Percentiles rank a stretch among this genome's conserved stretches.
These are phyloP conservation scores for Neofusicoccum sp. DNA, from an alignment of 2,329 filamentous ascomycete genomes.

Conservation along the genomic window DNA sequence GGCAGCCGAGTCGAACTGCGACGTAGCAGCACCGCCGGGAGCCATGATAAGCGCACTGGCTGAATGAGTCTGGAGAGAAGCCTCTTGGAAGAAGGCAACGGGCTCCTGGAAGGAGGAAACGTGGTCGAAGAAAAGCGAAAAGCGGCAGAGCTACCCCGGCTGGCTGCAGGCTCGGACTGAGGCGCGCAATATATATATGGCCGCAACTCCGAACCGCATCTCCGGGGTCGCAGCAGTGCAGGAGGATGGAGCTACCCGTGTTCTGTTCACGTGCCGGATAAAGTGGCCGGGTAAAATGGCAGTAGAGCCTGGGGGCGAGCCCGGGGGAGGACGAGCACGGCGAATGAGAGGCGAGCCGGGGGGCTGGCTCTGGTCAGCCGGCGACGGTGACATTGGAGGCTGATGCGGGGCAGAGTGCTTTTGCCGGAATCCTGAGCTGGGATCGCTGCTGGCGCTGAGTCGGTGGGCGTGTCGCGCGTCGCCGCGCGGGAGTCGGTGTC, in stretches of 20 bases:
- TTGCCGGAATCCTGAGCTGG: conserved; percentile 12
- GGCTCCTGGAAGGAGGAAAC: neutral
- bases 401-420: conserved; percentile 3
- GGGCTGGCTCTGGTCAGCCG: neutral
- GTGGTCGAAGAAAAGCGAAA: neutral
- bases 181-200: conserved; percentile 6
- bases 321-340: neutral
- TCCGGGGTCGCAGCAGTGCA: neutral
- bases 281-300: conserved; percentile 6
- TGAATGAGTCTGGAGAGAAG: neutral
- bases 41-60: conserved; percentile 31
- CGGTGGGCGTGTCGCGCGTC: neutral
- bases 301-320: neutral
- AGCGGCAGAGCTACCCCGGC: conserved; percentile 5
- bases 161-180: neutral
- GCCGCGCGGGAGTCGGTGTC: neutral
- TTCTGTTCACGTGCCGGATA: conserved; percentile 3
- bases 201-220: neutral
- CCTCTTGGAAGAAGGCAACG: neutral
- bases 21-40: conserved; percentile 33
- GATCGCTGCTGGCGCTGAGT: neutral
- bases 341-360: neutral
- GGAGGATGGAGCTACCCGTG: neutral
- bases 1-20: conserved; percentile 41
- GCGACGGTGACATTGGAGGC: neutral